Evolutionary conservation across 345 rosid species (phyloP), one percentile per base, ranked within the genome.

Genomic region (Firmiana major): DNA sequence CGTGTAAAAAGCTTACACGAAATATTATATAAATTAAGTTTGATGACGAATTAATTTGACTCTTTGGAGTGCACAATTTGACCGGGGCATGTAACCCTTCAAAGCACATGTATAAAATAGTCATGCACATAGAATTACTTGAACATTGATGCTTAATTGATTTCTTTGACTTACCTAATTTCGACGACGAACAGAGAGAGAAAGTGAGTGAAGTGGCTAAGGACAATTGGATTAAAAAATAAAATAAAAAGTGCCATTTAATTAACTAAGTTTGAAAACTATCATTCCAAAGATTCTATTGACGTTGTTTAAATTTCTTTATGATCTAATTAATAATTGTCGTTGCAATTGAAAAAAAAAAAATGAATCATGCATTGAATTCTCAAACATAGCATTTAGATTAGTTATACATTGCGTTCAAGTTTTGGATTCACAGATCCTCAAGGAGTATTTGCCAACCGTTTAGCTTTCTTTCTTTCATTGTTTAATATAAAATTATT

Each of bases 11-110:
- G 10, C 3, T 40, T 3, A n/a, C n/a, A 68, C 38, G 12, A 68
- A 22, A 22, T 69, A 38, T 3, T 3, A 3, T 7, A 0, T 48
- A 10, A 26, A 26, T 3, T 3, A 60, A 60, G 0, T 10, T 60
- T 60, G 42, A 70, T 70, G 43, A 53, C 45, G 19, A 51, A 9
- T 10, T 28, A 28, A 71, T 71, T 71, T 71, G 75, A 71, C 46
- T 71, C 0, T 17, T 71, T 10, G 8, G 26, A 51, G 74, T 71
- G 60, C 60, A 71, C 43, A 28, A 17, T 26, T 69, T 26, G 57
- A 69, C 57, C 26, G 22, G 62, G 45, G 6, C 8, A 8, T 8
- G 7, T 67, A 45, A 45, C 5, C 15, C 12, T 16, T 49, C 57
- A 69, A 46, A 6, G 34, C 3, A 24, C 7, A 31, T 31, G 34